Conservation (phyloP, 176 grass and related monocot species). For the Urochloa ruziziensis region DNA sequence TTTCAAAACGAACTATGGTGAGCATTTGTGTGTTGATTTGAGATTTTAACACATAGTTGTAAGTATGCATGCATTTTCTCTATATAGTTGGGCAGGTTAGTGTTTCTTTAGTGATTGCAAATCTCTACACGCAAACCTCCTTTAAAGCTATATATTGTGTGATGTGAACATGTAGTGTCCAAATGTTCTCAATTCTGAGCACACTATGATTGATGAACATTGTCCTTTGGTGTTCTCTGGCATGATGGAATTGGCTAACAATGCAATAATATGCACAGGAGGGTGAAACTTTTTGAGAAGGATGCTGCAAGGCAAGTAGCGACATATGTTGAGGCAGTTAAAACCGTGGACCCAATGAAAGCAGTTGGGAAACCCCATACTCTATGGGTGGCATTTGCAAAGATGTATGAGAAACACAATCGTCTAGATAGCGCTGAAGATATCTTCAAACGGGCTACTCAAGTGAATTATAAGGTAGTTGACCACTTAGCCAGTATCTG, state of each 20-base stretch:
- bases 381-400: constrained; percentile 76
- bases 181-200: not conserved
- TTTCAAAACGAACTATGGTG: not conserved
- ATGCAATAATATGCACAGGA: constrained; percentile 44
- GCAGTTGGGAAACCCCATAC: constrained; percentile 89
- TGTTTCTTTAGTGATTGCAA: not conserved
- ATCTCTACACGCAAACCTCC: not conserved
- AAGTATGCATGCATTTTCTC: not conserved
- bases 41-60: not conserved
- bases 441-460: constrained; percentile 65
- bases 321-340: constrained; percentile 85
- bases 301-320: constrained; percentile 62
- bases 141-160: not conserved
- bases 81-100: not conserved
- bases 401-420: constrained; percentile 82
- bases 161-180: not conserved
- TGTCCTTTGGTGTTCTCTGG: not conserved
- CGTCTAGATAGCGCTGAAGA: constrained; percentile 75
- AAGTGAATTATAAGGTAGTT: constrained; percentile 73
- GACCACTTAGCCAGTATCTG: constrained; percentile 77
- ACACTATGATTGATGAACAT: not conserved
- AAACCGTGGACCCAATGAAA: constrained; percentile 85
- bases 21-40: not conserved
- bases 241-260: constrained; percentile 33
- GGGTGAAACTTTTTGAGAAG: constrained; percentile 84